Evolutionary conservation across 805 yeast genomes (phyloP).

Genomic region (Pichia rugopelliculosa): DNA sequence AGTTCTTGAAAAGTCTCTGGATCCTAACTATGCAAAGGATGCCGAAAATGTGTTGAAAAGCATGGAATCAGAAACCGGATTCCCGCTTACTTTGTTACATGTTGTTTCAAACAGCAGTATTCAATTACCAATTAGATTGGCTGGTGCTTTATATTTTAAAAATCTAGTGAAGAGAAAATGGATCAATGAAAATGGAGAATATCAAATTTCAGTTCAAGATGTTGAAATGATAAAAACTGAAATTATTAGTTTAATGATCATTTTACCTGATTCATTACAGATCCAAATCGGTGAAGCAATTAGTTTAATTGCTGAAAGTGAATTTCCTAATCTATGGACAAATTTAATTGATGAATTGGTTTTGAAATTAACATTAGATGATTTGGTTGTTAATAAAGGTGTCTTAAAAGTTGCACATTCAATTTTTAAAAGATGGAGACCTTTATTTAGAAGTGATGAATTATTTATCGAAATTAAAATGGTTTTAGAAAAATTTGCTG

Average conservation of each 20-base stretch:
- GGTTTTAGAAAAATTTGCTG: slow-evolving; percentile 76
- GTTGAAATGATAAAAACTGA: slow-evolving; percentile 63
- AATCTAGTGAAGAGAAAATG: slow-evolving; percentile 78
- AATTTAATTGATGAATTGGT: slow-evolving; percentile 69
- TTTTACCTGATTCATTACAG: slow-evolving; percentile 71
- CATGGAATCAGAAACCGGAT: slow-evolving; percentile 63
- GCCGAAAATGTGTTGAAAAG: slow-evolving; percentile 60
- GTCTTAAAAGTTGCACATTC: slow-evolving; percentile 90
- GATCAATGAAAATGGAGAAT: slow-evolving; percentile 85
- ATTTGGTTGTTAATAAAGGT: slow-evolving; percentile 71
- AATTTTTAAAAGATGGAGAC: slow-evolving; percentile 95
- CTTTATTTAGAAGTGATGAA: slow-evolving; percentile 84
- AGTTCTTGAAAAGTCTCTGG: slow-evolving; percentile 55
- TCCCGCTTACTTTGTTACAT: slow-evolving; percentile 66
- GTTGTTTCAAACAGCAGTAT: slow-evolving; percentile 60
- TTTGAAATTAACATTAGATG: slow-evolving; percentile 51
- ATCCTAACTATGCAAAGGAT: slow-evolving; percentile 53
- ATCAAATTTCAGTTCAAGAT: slow-evolving; percentile 54
- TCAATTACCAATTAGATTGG: slow-evolving; percentile 57
- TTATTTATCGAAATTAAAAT: slow-evolving; percentile 79
- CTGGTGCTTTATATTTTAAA: slow-evolving; percentile 87
- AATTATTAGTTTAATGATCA: slow-evolving; percentile 80
- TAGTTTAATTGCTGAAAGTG: slow-evolving; percentile 88
- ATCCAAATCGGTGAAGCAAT: slow-evolving; percentile 94
- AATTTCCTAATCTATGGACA: slow-evolving; percentile 90